Evolutionary conservation across 495 filamentous ascomycete genomes (phyloP).

Genomic region (Aspergillus ostianus): DNA sequence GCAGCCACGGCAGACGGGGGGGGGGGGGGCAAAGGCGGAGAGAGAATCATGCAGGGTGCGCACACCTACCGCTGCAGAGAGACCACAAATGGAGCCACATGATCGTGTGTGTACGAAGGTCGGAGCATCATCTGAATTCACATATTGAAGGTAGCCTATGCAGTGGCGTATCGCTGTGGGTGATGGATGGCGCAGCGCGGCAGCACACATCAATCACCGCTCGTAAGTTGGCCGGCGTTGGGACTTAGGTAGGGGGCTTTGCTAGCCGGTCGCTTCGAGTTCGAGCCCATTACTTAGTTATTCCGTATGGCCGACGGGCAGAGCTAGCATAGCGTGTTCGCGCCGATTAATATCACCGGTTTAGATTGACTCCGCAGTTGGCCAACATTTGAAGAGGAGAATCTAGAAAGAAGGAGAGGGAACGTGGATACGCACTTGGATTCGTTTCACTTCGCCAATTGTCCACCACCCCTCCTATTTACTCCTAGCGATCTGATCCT

Average conservation of each 20-base stretch:
- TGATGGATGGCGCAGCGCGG: neutral
- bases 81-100: neutral
- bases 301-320: neutral
- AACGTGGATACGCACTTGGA: too few species aligned
- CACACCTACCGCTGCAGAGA: neutral
- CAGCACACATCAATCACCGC: neutral
- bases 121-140: neutral
- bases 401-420: neutral
- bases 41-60: neutral
- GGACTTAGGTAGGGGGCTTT: neutral
- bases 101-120: neutral
- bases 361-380: constrained; percentile 1
- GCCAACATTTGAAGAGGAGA: neutral
- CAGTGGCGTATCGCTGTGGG: neutral
- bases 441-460: neutral
- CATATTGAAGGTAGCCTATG: neutral
- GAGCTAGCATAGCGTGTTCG: neutral
- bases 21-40: too few species aligned
- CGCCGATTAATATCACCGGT: neutral
- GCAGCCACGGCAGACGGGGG: neutral
- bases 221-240: neutral
- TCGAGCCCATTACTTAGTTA: neutral
- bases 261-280: neutral
- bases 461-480: neutral
- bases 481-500: neutral